Evolutionary conservation across 169 alveolate species (phyloP), one percentile per base, ranked within the genome.

Genomic region (Cryptosporidium sp.): DNA sequence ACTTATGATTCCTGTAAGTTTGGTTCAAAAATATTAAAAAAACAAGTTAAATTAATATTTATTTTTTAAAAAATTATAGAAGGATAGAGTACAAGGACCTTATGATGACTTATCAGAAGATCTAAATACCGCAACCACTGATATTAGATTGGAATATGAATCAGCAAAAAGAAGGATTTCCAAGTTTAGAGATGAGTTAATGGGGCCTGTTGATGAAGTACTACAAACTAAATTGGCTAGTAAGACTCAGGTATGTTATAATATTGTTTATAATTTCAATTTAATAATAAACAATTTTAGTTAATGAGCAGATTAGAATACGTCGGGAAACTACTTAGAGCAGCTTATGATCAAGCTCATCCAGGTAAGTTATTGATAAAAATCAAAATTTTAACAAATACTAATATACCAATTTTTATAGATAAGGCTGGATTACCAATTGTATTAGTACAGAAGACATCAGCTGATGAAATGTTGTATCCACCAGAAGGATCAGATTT

Each of bases 281-380:
- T 60, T 21, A 4, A 21, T 48, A 3, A 48, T 48, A 48, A 48
- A 14, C 4, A 48, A 48, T 48, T 48, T 48, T 39, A 80, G 89
- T 67, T 80, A 26, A 80, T 80, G 89, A 61, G 53, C 18, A 80
- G 89, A 80, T 80, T 80, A 29, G 89, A 60, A 42, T 80, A 80
- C 31, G 89, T 80, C n/a, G 89, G 80, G 14, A 80, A 80, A 65
- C 33, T 80, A 44, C 67, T 80, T 37, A 51, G 89, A 45, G 75
- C 89, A 29, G 89, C 89, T n/a, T 80, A 80, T 80, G 89, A 80
- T 12, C 89, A 80, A 45, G 89, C 89, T 65, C 75, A 80, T 80
- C 89, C 89, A 80, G 89, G 89, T 80, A 80, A 62, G 89, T 62
- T 37, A 33, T 45, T 23, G n/a, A 5, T 23, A 39, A 69, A 42